Conservation (phyloP, 495 filamentous ascomycete species). For the Cenococcum geophilum region DNA sequence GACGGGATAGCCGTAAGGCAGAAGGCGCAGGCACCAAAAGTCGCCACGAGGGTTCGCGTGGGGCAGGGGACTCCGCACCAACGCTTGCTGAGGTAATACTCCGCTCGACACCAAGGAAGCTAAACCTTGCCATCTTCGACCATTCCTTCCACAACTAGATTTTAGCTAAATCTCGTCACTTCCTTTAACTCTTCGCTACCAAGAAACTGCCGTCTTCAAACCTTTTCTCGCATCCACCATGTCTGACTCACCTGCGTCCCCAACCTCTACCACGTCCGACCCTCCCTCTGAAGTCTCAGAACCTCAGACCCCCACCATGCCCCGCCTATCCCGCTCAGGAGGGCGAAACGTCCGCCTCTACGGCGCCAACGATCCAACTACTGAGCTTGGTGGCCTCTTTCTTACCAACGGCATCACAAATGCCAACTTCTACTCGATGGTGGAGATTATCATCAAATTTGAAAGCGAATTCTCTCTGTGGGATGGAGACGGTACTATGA, state of each 20-base stretch:
- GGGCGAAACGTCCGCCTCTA: conserved; percentile 37
- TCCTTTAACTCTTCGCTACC: no score
- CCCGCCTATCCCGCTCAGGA: conserved; percentile 22
- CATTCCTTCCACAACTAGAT: background rate
- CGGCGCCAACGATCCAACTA: conserved; percentile 30
- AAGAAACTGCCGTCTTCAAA: no score
- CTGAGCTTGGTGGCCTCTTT: conserved; percentile 32
- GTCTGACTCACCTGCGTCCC: no score
- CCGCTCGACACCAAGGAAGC: background rate
- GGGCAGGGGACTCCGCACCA: no score
- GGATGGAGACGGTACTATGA: conserved; percentile 28
- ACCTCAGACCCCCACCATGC: conserved; percentile 1
- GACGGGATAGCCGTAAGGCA: no score
- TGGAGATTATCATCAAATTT: conserved; percentile 34
- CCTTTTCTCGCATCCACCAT: background rate
- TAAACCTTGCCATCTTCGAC: background rate
- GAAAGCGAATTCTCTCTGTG: conserved; percentile 27
- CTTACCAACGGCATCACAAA: conserved; percentile 38
- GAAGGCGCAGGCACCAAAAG: no score
- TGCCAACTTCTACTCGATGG: conserved; percentile 37
- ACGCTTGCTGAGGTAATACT: no score
- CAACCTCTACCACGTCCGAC: background rate
- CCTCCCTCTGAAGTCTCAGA: background rate
- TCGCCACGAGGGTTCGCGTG: no score
- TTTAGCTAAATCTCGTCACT: no score